phyloP scores from a whole-genome alignment of 768 basidiomycete species.

The Termitomyces sp. region DNA sequence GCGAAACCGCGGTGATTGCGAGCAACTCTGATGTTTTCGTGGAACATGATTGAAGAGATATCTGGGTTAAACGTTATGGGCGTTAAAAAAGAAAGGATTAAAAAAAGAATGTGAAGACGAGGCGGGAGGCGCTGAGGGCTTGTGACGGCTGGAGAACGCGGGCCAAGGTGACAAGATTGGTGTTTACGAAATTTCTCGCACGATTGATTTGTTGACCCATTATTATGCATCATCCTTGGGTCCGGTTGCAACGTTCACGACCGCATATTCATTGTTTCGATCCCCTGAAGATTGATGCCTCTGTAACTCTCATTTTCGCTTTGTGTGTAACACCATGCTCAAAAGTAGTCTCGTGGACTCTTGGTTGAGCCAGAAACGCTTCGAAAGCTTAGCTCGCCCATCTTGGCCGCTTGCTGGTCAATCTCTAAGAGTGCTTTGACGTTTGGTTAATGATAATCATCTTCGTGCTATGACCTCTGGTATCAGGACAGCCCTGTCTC shows the following conservation, averaged over 20 bases:
- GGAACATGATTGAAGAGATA: conserved; percentile 7
- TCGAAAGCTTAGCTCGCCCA: neutral
- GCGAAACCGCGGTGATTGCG: conserved; percentile 9
- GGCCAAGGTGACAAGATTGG: neutral
- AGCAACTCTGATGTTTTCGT: conserved; percentile 7
- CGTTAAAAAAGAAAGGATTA: conserved; percentile 9
- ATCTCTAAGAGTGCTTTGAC: neutral
- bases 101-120: conserved; percentile 11
- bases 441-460: neutral
- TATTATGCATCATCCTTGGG: no score
- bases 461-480: neutral
- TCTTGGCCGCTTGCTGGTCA: neutral
- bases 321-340: neutral
- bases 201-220: neutral
- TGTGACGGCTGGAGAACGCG: neutral
- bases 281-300: neutral
- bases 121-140: neutral
- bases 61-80: neutral
- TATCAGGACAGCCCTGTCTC: neutral
- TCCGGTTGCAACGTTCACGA: neutral
- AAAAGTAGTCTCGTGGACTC: no score
- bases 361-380: neutral
- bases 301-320: neutral
- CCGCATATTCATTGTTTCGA: no score
- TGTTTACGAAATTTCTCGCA: neutral